Percentiles rank a stretch among this genome's conserved stretches.
Conservation (phyloP, 2,329 filamentous ascomycete species). For the Hymenoscyphus fructigenus region DNA sequence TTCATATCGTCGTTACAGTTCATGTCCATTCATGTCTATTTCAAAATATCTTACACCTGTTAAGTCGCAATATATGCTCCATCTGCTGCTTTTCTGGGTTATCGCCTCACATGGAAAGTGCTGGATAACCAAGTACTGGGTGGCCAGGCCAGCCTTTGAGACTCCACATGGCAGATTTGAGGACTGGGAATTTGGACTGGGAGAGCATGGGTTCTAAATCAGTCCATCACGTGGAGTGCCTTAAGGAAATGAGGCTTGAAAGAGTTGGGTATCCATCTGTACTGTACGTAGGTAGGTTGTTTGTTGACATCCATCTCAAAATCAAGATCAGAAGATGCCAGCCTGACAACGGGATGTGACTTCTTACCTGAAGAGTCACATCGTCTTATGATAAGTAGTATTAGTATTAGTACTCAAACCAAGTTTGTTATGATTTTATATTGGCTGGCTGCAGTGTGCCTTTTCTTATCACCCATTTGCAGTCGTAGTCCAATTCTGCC, state of each 20-base stretch:
- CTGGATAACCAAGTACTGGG: background rate
- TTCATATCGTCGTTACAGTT: too few relatives aligned
- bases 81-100: background rate
- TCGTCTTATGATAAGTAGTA: background rate
- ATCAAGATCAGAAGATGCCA: too few relatives aligned
- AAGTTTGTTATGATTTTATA: slow-evolving; percentile 3
- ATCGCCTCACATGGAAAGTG: slow-evolving; percentile 3
- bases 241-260: too few relatives aligned
- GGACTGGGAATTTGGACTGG: background rate
- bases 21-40: too few relatives aligned
- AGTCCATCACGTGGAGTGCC: background rate
- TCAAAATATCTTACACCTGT: too few relatives aligned
- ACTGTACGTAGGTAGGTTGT: too few relatives aligned
- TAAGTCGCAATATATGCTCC: too few relatives aligned
- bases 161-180: background rate
- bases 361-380: background rate
- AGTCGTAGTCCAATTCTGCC: slow-evolving; percentile 24
- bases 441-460: slow-evolving; percentile 3
- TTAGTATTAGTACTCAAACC: background rate
- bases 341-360: background rate
- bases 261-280: too few relatives aligned
- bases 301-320: too few relatives aligned
- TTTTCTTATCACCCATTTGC: background rate
- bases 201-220: background rate
- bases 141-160: background rate